These are phyloP conservation scores for Neonectria magnoliae DNA, from an alignment of 2,329 filamentous ascomycete genomes.

Conservation along the genomic window DNA sequence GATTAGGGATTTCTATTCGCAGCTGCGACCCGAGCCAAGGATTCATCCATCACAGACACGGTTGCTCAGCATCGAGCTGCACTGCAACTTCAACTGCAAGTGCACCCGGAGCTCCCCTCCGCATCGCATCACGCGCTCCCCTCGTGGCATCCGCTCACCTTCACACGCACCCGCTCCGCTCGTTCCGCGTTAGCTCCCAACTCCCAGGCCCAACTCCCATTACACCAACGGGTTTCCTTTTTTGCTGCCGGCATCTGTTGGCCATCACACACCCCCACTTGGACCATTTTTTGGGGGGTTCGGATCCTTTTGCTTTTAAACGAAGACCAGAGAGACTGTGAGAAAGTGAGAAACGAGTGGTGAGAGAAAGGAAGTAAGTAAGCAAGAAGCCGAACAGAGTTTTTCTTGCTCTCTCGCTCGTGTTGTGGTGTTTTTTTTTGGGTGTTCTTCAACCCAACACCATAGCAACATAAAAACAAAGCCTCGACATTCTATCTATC, in stretches of 20 bases:
- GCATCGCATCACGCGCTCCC: constrained; percentile 25
- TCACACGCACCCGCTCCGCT: constrained; percentile 30
- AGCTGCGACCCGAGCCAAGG: constrained; percentile 13
- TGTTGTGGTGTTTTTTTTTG: not conserved
- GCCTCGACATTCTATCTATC: constrained; percentile 11
- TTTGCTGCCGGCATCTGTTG: constrained; percentile 36
- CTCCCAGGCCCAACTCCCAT: constrained; percentile 25
- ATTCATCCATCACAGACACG: not conserved
- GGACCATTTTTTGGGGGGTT: constrained; percentile 27
- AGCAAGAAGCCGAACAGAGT: constrained; percentile 9
- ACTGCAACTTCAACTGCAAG: constrained; percentile 16
- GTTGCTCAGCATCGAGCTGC: constrained; percentile 7
- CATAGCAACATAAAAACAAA: not conserved
- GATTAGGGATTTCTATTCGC: constrained; percentile 5
- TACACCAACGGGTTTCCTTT: constrained; percentile 14
- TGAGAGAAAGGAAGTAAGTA: constrained; percentile 8
- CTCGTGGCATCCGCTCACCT: constrained; percentile 32
- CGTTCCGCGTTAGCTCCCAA: constrained; percentile 35
- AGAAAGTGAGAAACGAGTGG: constrained; percentile 12
- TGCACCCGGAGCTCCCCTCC: constrained; percentile 10
- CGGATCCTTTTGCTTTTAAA: constrained; percentile 26
- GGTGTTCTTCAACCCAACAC: constrained; percentile 5
- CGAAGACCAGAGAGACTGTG: constrained; percentile 11
- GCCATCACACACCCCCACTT: constrained; percentile 34
- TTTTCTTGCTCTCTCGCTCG: constrained; percentile 1